Evolutionary conservation across 225 moss, liverwort and hornwort species (phyloP).

Genomic region (Straminergon stramineum): DNA sequence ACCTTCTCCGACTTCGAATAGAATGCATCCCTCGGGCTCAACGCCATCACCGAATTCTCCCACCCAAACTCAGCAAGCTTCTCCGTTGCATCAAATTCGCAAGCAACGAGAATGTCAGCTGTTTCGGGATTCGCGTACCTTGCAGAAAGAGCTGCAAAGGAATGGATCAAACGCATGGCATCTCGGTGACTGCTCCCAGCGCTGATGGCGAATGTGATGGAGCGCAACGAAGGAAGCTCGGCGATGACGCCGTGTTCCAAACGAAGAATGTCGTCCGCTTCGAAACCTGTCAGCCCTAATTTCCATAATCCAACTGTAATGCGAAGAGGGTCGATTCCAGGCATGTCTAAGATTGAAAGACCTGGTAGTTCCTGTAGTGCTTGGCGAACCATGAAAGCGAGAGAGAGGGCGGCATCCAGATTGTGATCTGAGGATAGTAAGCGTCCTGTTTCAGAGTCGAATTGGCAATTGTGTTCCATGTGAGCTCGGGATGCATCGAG

Average conservation of each 20-base stretch:
- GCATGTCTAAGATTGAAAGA: conserved; percentile 42
- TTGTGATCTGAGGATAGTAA: not conserved
- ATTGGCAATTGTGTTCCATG: conserved; percentile 20
- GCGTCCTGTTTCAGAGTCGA: not conserved
- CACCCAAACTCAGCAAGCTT: not conserved
- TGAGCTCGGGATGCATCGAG: conserved; percentile 84
- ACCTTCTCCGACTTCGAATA: conserved; percentile 48
- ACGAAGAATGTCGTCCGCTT: conserved; percentile 73
- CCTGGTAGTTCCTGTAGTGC: conserved; percentile 34
- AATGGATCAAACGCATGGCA: conserved; percentile 41
- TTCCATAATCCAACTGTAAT: conserved; percentile 77
- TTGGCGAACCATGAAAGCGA: conserved; percentile 31
- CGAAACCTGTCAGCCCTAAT: conserved; percentile 61
- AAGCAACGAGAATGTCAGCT: not conserved
- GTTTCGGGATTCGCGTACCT: not conserved
- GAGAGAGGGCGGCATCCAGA: conserved; percentile 42
- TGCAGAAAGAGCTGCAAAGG: conserved; percentile 44
- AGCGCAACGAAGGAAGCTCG: conserved; percentile 59
- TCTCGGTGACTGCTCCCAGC: conserved; percentile 56
- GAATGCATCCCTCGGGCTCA: conserved; percentile 78
- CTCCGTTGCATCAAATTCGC: not conserved
- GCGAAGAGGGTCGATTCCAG: conserved; percentile 68
- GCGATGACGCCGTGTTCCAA: conserved; percentile 64
- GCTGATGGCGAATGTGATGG: conserved; percentile 71
- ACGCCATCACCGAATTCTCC: conserved; percentile 12